Conservation (phyloP, 768 basidiomycete genomes). For the Leccinum subgranulosum region DNA sequence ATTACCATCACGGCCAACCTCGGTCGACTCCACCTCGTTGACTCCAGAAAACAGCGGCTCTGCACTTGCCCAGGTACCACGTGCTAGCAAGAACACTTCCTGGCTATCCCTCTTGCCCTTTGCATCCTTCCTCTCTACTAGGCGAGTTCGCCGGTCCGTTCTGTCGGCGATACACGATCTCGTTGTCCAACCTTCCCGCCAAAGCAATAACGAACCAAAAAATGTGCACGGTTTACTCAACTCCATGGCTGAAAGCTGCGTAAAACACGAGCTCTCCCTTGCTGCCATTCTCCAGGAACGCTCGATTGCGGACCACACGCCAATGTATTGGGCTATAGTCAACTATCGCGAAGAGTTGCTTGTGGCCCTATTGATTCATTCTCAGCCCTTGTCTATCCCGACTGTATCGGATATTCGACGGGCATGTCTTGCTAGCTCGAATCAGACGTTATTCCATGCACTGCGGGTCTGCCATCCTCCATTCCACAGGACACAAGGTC, state of each 20-base stretch:
- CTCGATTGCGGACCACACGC: slow-evolving; percentile 22
- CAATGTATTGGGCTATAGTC: slow-evolving; percentile 31
- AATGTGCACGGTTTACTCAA: slow-evolving; percentile 44
- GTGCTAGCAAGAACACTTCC: slow-evolving; percentile 9
- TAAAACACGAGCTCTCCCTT: slow-evolving; percentile 42
- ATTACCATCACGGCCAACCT: not conserved
- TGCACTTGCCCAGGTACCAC: not conserved
- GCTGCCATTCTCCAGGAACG: slow-evolving; percentile 26
- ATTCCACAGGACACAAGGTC: slow-evolving; percentile 21
- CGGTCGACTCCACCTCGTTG: not conserved
- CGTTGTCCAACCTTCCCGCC: slow-evolving; percentile 25
- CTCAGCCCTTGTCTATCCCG: slow-evolving; percentile 36
- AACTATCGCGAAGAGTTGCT: slow-evolving; percentile 39
- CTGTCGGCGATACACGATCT: slow-evolving; percentile 54
- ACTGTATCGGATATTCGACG: slow-evolving; percentile 62
- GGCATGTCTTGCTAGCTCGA: slow-evolving; percentile 49
- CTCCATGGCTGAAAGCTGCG: slow-evolving; percentile 60
- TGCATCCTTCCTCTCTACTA: slow-evolving; percentile 27
- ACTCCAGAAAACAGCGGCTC: not conserved
- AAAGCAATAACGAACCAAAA: not conserved
- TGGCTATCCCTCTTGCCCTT: slow-evolving; percentile 32
- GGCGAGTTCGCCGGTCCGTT: slow-evolving; percentile 53
- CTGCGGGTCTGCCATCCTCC: slow-evolving; percentile 22
- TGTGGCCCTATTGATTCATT: slow-evolving; percentile 50
- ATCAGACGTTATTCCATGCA: slow-evolving; percentile 28